Evolutionary conservation across 352 stramenopile genomes (phyloP).

Genomic region (Phytopythium chamaehyphon): DNA sequence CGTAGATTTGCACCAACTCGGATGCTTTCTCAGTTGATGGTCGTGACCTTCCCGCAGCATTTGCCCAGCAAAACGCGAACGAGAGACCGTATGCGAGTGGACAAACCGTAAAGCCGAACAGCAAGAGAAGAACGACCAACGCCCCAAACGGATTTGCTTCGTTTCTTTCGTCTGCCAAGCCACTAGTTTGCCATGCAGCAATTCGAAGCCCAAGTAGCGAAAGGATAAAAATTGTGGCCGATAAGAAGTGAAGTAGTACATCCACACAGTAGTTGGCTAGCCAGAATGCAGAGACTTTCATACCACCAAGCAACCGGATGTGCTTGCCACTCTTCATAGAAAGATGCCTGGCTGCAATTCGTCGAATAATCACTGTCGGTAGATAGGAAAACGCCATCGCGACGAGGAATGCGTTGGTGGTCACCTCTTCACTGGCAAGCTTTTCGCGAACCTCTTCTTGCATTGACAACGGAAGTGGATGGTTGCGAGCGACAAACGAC

Average conservation of each 20-base stretch:
- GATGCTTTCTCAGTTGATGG: not conserved
- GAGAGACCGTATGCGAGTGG: conserved; percentile 16
- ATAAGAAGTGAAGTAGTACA: conserved; percentile 80
- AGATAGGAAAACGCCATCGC: conserved; percentile 89
- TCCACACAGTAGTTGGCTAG: conserved; percentile 92
- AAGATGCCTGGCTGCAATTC: conserved; percentile 90
- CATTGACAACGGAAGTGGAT: conserved; percentile 45
- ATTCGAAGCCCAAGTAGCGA: not conserved
- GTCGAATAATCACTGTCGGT: conserved; percentile 85
- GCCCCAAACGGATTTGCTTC: conserved; percentile 8
- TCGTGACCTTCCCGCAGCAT: not conserved
- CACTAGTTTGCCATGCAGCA: conserved; percentile 3
- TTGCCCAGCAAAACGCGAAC: conserved; percentile 6
- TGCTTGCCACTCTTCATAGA: conserved; percentile 87
- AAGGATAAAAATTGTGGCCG: conserved; percentile 19
- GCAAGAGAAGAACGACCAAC: conserved; percentile 9
- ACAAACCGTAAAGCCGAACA: conserved; percentile 16
- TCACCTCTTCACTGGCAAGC: conserved; percentile 16
- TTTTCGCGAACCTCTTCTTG: conserved; percentile 42
- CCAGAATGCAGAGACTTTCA: conserved; percentile 92
- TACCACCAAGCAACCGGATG: conserved; percentile 89
- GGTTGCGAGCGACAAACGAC: conserved; percentile 36
- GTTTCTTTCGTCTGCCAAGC: not conserved
- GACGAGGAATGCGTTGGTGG: conserved; percentile 30
- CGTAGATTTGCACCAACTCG: conserved; percentile 8